Evolutionary conservation across 495 filamentous ascomycete genomes (phyloP).

Genomic region (Evernia prunastri): DNA sequence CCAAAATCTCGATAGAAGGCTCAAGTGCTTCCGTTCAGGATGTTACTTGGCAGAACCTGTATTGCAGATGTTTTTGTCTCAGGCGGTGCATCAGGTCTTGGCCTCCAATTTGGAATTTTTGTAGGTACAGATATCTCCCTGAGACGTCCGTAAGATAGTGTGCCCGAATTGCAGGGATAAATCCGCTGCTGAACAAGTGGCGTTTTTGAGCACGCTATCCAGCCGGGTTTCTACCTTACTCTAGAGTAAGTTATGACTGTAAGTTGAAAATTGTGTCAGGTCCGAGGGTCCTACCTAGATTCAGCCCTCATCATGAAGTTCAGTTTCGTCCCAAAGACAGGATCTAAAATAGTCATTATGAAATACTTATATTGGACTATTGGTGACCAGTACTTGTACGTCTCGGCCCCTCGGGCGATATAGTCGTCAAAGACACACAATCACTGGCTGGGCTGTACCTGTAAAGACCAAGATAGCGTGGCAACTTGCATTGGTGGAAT

Average conservation of each 20-base stretch:
- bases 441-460: constrained; percentile 16
- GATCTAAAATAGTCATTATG: neutral
- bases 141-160: no score
- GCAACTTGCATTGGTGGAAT: neutral
- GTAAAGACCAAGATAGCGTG: constrained; percentile 2
- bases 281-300: no score
- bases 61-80: neutral
- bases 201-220: neutral
- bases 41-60: neutral
- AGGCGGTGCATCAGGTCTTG: neutral
- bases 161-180: neutral
- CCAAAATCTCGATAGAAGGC: neutral
- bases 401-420: constrained; percentile 15
- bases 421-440: constrained; percentile 4
- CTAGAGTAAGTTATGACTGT: no score
- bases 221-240: no score
- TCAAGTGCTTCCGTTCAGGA: neutral
- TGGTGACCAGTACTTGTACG: neutral
- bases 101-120: neutral
- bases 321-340: neutral
- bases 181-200: neutral
- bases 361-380: neutral
- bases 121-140: neutral
- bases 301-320: neutral
- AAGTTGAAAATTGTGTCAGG: no score